phyloP scores from a whole-genome alignment of 257 asterid genomes.

The Osmanthus fragrans region DNA sequence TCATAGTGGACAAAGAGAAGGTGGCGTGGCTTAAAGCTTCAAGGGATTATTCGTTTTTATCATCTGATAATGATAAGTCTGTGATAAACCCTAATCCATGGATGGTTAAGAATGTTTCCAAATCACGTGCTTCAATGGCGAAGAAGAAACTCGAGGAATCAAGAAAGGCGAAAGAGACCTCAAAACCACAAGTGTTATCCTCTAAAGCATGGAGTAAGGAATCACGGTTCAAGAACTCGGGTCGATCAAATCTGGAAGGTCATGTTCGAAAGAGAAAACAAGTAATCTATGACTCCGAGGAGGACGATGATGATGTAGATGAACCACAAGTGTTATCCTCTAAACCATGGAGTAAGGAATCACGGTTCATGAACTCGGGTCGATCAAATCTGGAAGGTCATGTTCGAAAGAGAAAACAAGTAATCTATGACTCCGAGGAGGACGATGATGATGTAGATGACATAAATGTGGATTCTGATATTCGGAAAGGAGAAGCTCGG shows the following conservation, averaged over 20 bases:
- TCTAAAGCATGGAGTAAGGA: not conserved
- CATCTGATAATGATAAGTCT: not conserved
- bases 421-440: too few species aligned
- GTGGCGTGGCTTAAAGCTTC: not conserved
- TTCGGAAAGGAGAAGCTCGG: not conserved
- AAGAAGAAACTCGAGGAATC: not conserved
- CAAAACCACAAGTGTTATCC: not conserved
- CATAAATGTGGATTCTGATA: not conserved
- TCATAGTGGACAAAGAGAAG: not conserved
- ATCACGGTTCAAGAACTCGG: not conserved
- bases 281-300: too few species aligned
- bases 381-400: not conserved
- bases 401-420: not conserved
- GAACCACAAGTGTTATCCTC: not conserved
- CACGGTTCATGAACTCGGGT: not conserved
- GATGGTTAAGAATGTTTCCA: not conserved
- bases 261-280: not conserved
- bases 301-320: too few species aligned
- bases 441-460: not conserved
- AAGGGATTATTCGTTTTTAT: conserved; percentile 19
- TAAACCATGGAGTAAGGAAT: not conserved
- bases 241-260: not conserved
- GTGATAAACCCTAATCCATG: not conserved
- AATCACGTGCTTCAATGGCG: not conserved
- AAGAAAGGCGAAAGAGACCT: not conserved